A percentile compares a stretch with the other conserved stretches of the same genome.
phyloP scores from a whole-genome alignment of 495 filamentous ascomycete species.

The Trypethelium eluteriae region DNA sequence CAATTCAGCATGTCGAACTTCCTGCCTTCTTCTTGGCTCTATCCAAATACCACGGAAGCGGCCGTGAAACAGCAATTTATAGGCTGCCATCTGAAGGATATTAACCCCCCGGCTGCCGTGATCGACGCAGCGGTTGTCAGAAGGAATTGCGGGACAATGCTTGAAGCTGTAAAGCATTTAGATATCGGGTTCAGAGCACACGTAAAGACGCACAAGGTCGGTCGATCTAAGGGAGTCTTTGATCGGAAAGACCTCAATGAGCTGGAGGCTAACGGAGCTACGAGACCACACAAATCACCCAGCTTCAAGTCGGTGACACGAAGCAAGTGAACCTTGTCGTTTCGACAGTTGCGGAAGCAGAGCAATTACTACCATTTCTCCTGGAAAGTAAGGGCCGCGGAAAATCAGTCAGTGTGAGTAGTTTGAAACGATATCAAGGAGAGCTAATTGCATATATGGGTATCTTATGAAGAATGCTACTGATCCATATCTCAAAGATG shows the following conservation, averaged over 20 bases:
- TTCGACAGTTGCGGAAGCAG: constrained; percentile 73
- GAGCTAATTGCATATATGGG: neutral
- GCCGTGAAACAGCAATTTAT: constrained; percentile 44
- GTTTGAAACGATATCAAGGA: neutral
- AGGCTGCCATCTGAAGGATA: constrained; percentile 52
- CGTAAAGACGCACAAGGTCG: constrained; percentile 81
- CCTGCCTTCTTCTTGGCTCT: constrained; percentile 19
- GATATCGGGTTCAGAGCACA: constrained; percentile 68
- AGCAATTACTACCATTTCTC: constrained; percentile 56
- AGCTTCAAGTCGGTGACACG: constrained; percentile 58
- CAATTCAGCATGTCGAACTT: too few species aligned
- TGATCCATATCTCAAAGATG: constrained; percentile 28
- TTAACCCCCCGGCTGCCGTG: constrained; percentile 60
- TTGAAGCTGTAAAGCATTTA: constrained; percentile 51
- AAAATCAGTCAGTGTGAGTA: constrained; percentile 49
- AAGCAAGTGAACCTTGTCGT: constrained; percentile 59
- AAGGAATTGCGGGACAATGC: constrained; percentile 67
- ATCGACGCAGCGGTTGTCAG: constrained; percentile 61
- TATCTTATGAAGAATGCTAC: neutral
- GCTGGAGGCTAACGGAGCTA: neutral
- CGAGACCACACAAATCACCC: constrained; percentile 65
- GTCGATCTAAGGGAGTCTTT: constrained; percentile 6
- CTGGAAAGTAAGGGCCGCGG: constrained; percentile 47
- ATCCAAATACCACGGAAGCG: constrained; percentile 27
- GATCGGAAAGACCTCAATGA: neutral